Base-by-base conservation (phyloP, 768 basidiomycete genomes). In the Suillus subaureus region DNA sequence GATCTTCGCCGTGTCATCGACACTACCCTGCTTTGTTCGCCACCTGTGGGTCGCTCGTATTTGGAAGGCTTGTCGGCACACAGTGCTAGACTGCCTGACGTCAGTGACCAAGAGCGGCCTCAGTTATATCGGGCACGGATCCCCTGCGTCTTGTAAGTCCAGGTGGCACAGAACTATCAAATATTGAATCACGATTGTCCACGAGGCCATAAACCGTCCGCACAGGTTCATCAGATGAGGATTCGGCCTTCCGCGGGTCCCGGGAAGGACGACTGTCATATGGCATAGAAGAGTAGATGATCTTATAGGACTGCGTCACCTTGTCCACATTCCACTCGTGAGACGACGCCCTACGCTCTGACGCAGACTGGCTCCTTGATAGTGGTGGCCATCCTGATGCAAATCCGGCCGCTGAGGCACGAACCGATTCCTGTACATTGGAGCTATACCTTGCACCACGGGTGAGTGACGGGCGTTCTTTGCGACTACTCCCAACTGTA, bases 71-170 rank as follows among this genome's bases (percentile, higher is more conserved):
- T 71, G 4, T 71, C 66, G 33, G 68, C 68, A 57, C 52, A 51
- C 13, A 75, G 26, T 58, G 73, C 72, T 62, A 71, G 73, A 66
- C 72, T 77, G 40, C 71, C 77, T 9, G 68, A 64, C 31, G 75
- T 72, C 61, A 74, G 55, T 8, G 71, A 76, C 3, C 66, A 31
- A 18, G 75, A 72, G 21, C 65, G 39, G 49, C 39, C 40, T 7
- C 52, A 40, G 49, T 52, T 8, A 58, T n/a, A 52, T 67, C 64
- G 8, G 66, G 12, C 55, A 56, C 62, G 2, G 69, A 67, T 21
- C 33, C 39, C 35, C 66, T 56, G 28, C 63, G 68, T 56, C 62
- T 69, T 49, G 64, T 43, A 12, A 74, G 67, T 26, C 73, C 76
- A 5, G 71, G 73, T 18, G 76, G 58, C 0, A 55, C 21, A 26